phyloP scores from a whole-genome alignment of 805 yeast species.

The Kluyveromyces lactis region DNA sequence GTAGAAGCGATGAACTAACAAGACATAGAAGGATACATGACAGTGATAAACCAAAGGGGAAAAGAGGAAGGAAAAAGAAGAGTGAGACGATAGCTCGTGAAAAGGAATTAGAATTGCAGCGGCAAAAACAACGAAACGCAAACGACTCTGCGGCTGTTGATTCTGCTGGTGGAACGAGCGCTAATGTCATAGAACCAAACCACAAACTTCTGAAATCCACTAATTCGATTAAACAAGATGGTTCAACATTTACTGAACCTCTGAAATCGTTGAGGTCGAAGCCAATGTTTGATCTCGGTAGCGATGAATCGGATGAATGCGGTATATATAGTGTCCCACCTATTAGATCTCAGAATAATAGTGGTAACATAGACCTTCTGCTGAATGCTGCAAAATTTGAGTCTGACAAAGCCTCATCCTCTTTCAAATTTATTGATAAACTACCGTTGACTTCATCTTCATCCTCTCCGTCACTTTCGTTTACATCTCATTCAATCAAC shows the following conservation, averaged over 20 bases:
- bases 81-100: constrained; percentile 7
- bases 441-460: neutral
- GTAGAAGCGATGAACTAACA: constrained; percentile 66
- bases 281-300: constrained; percentile 3
- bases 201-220: constrained; percentile 5
- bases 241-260: neutral
- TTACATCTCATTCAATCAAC: neutral
- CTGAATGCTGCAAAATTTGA: constrained; percentile 3
- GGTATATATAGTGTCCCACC: neutral
- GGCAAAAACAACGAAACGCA: neutral
- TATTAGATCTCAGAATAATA: neutral
- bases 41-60: constrained; percentile 60
- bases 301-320: constrained; percentile 3
- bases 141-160: too few species aligned
- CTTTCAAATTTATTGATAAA: neutral
- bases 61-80: constrained; percentile 38
- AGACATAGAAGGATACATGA: constrained; percentile 67
- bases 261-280: neutral
- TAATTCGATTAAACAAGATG: too few species aligned
- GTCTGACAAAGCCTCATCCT: neutral
- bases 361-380: neutral
- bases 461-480: constrained; percentile 3
- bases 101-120: neutral
- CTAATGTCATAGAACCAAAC: constrained; percentile 4
- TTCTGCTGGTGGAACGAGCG: too few species aligned